Evolutionary conservation across 2,329 filamentous ascomycete species (phyloP), one percentile per base, ranked within the genome.

Genomic region (Colletotrichum horii): DNA sequence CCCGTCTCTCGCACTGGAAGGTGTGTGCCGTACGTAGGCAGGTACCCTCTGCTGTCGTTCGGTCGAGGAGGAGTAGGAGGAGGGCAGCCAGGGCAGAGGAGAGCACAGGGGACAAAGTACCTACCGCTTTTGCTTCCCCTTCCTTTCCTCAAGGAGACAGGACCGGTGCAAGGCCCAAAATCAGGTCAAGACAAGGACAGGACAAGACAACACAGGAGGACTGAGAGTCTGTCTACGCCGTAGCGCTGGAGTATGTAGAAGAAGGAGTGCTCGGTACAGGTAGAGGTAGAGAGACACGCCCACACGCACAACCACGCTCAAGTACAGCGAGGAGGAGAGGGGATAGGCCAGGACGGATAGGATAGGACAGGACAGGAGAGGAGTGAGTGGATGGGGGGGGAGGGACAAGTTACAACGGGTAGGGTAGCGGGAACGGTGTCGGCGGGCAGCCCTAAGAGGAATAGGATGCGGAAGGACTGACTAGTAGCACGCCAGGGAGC

Each of bases 361-460:
- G 28, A 55, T n/a, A 26, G 55, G 62, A 66, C 62, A 32, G 24
- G 48, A 67, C 26, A 38, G 34, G 15, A 64, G 32, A 64, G 58
- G 28, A 61, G 58, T 30, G 28, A 56, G 30, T 61, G 58, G 28
- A 34, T 34, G 32, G 60, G 67, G 8, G 32, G 36, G 19, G 36
- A 38, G 38, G 60, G 56, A 58, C 61, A 52, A 24, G 48, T n/a
- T 26, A 34, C 62, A 36, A 55, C 32, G 32, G 32, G 56, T 48
- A 72, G 52, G 15, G 30, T 24, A 73, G 58, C 43, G 34, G 66
- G 66, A 58, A 74, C 66, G 43, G 55, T 68, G 32, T 74, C 68
- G 72, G 72, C 72, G 30, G 34, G 69, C 61, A 71, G 72, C 72
- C 68, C 61, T 72, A 72, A 75, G 22, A 62, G 72, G 72, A 71